Base-by-base conservation (phyloP, 176 grass and related monocot genomes). In the Themeda triandra region DNA sequence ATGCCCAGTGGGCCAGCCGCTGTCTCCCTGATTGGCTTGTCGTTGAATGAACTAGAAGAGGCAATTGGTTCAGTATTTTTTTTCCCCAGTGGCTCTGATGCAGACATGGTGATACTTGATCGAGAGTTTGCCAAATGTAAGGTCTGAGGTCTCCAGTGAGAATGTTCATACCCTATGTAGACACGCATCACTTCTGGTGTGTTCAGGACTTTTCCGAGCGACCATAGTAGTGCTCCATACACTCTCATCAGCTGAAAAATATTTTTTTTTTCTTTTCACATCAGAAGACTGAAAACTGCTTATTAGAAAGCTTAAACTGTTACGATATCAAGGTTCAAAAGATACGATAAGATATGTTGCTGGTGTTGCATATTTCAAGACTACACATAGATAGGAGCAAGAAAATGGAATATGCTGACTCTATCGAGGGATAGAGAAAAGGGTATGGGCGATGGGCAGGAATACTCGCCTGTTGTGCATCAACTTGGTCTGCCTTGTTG, bases 141-240 rank as follows among this genome's bases (percentile, higher is more conserved):
- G 27, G 12, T 42, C 64, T 44, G 39, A 45, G 27, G 12, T 42
- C 64, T 30, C 63, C 41, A 62, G 40, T 27, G 68, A 42, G 64
- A 24, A 59, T 66, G 80, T 49, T 2, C 80, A 77, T 92, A 95
- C 91, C 96, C 96, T 31, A 98, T 94, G 80, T 95, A 98, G 44
- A 98, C 91, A 59, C 93, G 93, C 85, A 89, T 91, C 11, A 98
- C 93, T 86, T 98, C 96, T 53, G 96, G 96, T 62, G 96, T 98
- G 70, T 95, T 92, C 73, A 98, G 74, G 40, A 95, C 91, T 45
- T 98, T 98, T 27, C 96, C 96, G 3, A 95, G 96, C 21, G 93
- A 98, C 96, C 96, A 95, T 33, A 95, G 82, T 4, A 98, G 76
- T 46, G 93, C 93, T 76, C 96, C 96, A 39, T 95, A 95, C 36